Conservation (phyloP, 352 stramenopile species). For the Pythium sp. region DNA sequence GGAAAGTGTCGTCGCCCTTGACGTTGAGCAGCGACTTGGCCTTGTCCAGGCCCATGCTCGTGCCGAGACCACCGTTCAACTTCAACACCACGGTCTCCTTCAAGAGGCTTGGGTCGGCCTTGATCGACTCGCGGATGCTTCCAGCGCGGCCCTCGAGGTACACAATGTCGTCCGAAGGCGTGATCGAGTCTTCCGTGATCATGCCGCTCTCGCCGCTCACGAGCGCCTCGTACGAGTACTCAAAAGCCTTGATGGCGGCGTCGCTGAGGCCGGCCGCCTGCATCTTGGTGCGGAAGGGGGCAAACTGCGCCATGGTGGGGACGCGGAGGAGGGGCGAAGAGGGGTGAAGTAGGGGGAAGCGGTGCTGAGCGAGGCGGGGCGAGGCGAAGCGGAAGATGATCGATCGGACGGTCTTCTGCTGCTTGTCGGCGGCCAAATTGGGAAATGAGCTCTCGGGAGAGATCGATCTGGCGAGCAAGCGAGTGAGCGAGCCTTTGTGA, state of each 20-base stretch:
- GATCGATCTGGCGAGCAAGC: background rate
- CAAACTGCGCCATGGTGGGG: conserved; percentile 54
- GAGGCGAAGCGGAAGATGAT: conserved; percentile 13
- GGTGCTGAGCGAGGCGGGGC: conserved; percentile 5
- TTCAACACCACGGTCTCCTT: conserved; percentile 88
- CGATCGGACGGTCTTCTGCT: conserved; percentile 8
- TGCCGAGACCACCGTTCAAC: conserved; percentile 84
- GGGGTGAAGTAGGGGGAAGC: conserved; percentile 4
- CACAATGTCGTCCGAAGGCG: conserved; percentile 70
- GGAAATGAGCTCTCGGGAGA: conserved; percentile 11
- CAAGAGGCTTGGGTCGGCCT: conserved; percentile 63
- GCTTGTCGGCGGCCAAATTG: conserved; percentile 18
- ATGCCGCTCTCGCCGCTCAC: conserved; percentile 94
- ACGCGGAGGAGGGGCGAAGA: conserved; percentile 1
- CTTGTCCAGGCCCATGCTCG: conserved; percentile 94
- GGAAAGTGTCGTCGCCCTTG: conserved; percentile 93
- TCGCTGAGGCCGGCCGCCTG: conserved; percentile 91
- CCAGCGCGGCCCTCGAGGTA: conserved; percentile 79
- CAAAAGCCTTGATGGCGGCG: conserved; percentile 96
- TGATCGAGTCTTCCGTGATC: conserved; percentile 95
- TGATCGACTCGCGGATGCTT: conserved; percentile 75
- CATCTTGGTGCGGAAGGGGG: conserved; percentile 95
- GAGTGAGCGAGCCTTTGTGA: background rate
- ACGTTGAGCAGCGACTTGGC: conserved; percentile 93
- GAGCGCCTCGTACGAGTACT: conserved; percentile 96